Percentiles rank a stretch among this genome's conserved stretches.
Evolutionary conservation across 2,329 filamentous ascomycete species (phyloP).

Genomic region (Alternaria burnsii): DNA sequence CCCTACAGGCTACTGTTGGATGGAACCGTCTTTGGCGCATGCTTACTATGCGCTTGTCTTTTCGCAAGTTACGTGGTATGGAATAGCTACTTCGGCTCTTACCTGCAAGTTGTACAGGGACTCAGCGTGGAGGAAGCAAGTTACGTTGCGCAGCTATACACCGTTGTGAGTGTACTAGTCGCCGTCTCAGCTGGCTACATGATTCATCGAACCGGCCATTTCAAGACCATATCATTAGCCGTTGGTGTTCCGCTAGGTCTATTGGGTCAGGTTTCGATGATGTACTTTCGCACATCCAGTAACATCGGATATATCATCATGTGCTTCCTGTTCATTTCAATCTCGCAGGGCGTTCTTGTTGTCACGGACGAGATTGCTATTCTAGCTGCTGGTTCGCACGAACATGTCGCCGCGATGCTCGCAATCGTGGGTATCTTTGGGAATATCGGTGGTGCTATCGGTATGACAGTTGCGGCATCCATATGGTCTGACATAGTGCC

Average conservation of each 20-base stretch:
- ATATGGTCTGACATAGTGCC: slow-evolving; percentile 63
- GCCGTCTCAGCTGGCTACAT: slow-evolving; percentile 21
- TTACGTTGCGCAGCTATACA: slow-evolving; percentile 47
- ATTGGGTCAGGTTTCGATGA: slow-evolving; percentile 37
- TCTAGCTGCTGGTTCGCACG: slow-evolving; percentile 42
- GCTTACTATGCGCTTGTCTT: slow-evolving; percentile 53
- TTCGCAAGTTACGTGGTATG: slow-evolving; percentile 43
- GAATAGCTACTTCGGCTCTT: slow-evolving; percentile 50
- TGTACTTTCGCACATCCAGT: slow-evolving; percentile 36
- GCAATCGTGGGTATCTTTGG: slow-evolving; percentile 64
- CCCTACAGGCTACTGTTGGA: slow-evolving; percentile 47
- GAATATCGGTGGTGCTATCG: slow-evolving; percentile 60
- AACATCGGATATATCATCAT: slow-evolving; percentile 42
- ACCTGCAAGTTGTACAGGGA: slow-evolving; percentile 47
- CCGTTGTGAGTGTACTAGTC: slow-evolving; percentile 32
- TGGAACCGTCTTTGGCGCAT: slow-evolving; percentile 60
- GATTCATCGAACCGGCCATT: slow-evolving; percentile 26
- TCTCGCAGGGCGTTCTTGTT: slow-evolving; percentile 35
- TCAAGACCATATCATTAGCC: slow-evolving; percentile 26
- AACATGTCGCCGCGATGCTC: slow-evolving; percentile 58
- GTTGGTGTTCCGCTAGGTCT: slow-evolving; percentile 28
- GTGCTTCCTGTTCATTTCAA: slow-evolving; percentile 40
- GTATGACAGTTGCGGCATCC: slow-evolving; percentile 64
- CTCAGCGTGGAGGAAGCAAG: slow-evolving; percentile 38
- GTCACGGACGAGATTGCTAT: slow-evolving; percentile 33